These are phyloP conservation scores for Fusarium nisikadoi DNA, from an alignment of 2,329 filamentous ascomycete genomes.

Conservation along the genomic window DNA sequence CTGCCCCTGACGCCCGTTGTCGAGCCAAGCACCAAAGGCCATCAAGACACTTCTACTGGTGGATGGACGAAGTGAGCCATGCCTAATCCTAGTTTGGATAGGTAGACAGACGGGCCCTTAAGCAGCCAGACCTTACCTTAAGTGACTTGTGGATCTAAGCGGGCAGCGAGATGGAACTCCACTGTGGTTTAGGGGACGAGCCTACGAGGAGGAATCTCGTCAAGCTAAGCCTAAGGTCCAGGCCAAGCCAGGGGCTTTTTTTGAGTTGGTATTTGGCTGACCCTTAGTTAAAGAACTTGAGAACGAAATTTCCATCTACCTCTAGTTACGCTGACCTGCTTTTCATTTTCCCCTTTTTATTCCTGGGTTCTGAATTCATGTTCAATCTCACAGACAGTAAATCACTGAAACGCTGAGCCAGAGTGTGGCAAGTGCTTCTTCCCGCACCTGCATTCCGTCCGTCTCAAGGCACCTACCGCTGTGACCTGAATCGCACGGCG, in stretches of 20 bases:
- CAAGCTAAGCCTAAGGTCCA: conserved; percentile 9
- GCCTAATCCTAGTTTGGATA: conserved; percentile 34
- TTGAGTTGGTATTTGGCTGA: conserved; percentile 8
- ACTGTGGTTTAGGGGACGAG: conserved; percentile 34
- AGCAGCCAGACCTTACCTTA: conserved; percentile 25
- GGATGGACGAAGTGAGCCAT: conserved; percentile 15
- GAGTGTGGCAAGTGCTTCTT: conserved; percentile 31
- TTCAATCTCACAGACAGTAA: not conserved
- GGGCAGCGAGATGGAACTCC: conserved; percentile 31
- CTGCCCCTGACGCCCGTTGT: conserved; percentile 39
- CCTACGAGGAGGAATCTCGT: conserved; percentile 12
- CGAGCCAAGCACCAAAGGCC: conserved; percentile 30
- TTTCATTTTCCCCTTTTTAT: not conserved
- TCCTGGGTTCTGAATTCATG: not conserved
- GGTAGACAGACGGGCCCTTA: conserved; percentile 10
- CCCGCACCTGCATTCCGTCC: conserved; percentile 19
- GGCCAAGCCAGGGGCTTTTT: conserved; percentile 23
- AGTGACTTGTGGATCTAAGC: conserved; percentile 32
- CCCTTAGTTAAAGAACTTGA: not conserved
- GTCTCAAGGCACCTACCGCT: conserved; percentile 12
- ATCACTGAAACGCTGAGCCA: conserved; percentile 19
- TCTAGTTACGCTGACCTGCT: not conserved
- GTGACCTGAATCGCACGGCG: conserved; percentile 41
- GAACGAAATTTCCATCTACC: conserved; percentile 1
- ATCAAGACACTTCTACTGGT: conserved; percentile 38